phyloP scores from a whole-genome alignment of 805 yeast genomes.

The Ogataea saltuana region DNA sequence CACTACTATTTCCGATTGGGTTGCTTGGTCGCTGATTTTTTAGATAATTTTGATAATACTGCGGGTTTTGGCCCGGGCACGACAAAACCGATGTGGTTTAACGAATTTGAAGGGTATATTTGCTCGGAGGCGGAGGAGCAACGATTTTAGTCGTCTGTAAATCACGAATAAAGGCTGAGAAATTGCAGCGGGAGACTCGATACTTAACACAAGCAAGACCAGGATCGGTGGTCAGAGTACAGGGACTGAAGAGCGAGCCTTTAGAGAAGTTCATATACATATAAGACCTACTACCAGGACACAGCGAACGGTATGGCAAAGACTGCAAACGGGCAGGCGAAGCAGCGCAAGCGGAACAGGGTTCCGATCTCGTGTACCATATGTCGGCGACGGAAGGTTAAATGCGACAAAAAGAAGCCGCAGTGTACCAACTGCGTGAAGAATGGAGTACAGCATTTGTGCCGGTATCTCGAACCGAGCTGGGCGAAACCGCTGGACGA shows the following conservation, averaged over 20 bases:
- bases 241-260: no score
- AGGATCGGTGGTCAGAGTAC: no score
- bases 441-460: slow-evolving; percentile 58
- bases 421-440: slow-evolving; percentile 57
- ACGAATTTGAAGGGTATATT: no score
- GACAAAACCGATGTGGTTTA: slow-evolving; percentile 1
- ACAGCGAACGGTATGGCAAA: no score
- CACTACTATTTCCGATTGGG: no score
- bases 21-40: slow-evolving; percentile 16
- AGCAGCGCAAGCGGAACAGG: slow-evolving; percentile 38
- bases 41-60: slow-evolving; percentile 16
- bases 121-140: no score
- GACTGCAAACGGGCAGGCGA: slow-evolving; percentile 19
- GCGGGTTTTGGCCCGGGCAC: slow-evolving; percentile 2
- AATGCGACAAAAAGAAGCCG: slow-evolving; percentile 49
- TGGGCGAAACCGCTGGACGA: slow-evolving; percentile 52
- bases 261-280: no score
- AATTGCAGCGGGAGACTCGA: no score
- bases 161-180: no score
- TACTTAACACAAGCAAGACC: no score
- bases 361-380: slow-evolving; percentile 43
- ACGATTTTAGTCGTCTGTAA: no score
- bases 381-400: slow-evolving; percentile 41
- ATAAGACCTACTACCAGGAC: no score
- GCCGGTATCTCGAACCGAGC: slow-evolving; percentile 58